phyloP scores from a whole-genome alignment of 176 grass and related monocot species.

The Neostapfia colusana region DNA sequence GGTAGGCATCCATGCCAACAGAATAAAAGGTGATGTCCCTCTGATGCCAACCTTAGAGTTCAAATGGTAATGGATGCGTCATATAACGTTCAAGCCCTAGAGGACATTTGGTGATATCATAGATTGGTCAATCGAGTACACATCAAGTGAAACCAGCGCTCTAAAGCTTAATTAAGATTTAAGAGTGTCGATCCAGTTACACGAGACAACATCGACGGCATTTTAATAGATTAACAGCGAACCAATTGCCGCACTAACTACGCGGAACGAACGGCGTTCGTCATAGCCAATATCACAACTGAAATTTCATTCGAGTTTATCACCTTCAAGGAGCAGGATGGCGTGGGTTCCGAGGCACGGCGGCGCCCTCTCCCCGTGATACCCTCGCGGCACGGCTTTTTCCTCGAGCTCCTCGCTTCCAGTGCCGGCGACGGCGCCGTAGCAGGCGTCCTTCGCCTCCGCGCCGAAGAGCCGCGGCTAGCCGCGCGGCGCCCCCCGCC shows the following conservation, averaged over 20 bases:
- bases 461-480: constrained; percentile 24
- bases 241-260: neutral
- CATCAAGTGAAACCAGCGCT: neutral
- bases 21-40: neutral
- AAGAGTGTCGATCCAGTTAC: neutral
- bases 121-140: constrained; percentile 12
- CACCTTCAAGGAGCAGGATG: constrained; percentile 43
- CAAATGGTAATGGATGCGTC: neutral
- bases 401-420: constrained; percentile 31
- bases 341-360: neutral
- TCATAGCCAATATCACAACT: neutral
- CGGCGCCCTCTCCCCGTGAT: constrained; percentile 37
- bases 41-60: neutral
- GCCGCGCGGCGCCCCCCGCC: constrained; percentile 17
- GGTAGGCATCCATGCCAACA: neutral
- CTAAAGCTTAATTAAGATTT: neutral
- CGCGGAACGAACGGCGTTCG: neutral
- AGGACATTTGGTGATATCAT: neutral
- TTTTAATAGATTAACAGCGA: neutral
- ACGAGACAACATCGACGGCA: neutral
- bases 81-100: neutral
- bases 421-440: constrained; percentile 12
- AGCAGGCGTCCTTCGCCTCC: constrained; percentile 38
- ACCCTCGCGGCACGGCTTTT: constrained; percentile 41
- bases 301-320: neutral